Conservation (phyloP, 257 asterid genomes). For the Prunella vulgaris region DNA sequence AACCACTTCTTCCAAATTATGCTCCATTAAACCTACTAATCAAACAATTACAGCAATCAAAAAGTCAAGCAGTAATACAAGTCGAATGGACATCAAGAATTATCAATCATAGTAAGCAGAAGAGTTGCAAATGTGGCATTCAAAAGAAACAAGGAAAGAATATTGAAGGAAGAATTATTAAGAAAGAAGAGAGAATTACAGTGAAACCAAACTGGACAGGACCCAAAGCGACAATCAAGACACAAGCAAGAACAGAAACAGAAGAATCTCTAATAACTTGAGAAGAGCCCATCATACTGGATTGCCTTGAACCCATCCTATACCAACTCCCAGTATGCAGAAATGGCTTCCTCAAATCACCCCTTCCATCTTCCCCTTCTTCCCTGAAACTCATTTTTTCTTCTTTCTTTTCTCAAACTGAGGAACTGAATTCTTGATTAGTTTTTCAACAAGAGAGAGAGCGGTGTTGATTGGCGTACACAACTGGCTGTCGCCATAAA, state of each 20-base stretch:
- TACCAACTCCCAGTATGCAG: constrained; percentile 95
- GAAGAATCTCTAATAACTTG: constrained; percentile 72
- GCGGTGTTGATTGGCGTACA: background rate
- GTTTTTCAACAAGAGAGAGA: background rate
- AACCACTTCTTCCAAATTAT: no score
- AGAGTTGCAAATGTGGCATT: background rate
- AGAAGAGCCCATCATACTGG: constrained; percentile 74
- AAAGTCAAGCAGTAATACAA: background rate
- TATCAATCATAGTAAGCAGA: background rate
- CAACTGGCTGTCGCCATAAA: constrained; percentile 7
- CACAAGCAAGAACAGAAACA: constrained; percentile 82
- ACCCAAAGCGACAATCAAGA: constrained; percentile 86
- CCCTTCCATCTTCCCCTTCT: constrained; percentile 65
- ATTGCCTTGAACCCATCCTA: constrained; percentile 82
- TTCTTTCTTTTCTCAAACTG: background rate
- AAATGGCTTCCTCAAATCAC: constrained; percentile 81
- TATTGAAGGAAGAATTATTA: background rate
- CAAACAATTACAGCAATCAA: background rate
- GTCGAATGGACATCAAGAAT: constrained; percentile 11
- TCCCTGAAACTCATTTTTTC: constrained; percentile 78
- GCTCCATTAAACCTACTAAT: no score
- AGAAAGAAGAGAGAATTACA: constrained; percentile 33
- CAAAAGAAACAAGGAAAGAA: constrained; percentile 6
- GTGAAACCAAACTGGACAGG: constrained; percentile 94
- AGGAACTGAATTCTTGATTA: background rate